Conservation (phyloP, 768 basidiomycete genomes). For the Boletus speciosus region DNA sequence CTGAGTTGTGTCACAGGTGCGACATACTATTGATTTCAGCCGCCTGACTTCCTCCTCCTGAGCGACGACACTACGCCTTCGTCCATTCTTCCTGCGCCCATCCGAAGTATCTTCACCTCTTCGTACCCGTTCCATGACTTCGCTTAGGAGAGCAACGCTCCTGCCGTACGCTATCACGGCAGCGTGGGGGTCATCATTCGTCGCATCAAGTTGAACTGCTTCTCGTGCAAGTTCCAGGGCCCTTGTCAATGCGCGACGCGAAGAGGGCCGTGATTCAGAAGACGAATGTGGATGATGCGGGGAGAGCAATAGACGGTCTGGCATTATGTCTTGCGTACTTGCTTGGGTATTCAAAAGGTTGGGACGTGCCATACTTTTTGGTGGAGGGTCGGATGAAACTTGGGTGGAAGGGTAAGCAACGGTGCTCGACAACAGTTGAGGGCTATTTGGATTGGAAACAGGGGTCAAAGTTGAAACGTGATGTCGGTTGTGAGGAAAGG, state of each 20-base stretch:
- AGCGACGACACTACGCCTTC: conserved; percentile 79
- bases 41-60: conserved; percentile 88
- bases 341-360: conserved; percentile 19
- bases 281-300: conserved; percentile 40
- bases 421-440: conserved; percentile 19
- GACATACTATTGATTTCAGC: conserved; percentile 84
- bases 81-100: conserved; percentile 52
- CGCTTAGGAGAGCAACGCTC: conserved; percentile 81
- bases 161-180: conserved; percentile 87
- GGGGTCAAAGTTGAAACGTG: conserved; percentile 27
- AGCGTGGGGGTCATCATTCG: conserved; percentile 83
- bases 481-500: conserved; percentile 55
- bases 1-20: conserved; percentile 8
- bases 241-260: conserved; percentile 78
- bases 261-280: conserved; percentile 60
- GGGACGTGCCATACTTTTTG: conserved; percentile 47
- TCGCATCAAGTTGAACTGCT: conserved; percentile 84
- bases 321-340: conserved; percentile 37
- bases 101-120: conserved; percentile 81
- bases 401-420: conserved; percentile 36
- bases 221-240: conserved; percentile 87
- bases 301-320: conserved; percentile 44
- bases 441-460: conserved; percentile 27
- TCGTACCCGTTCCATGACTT: conserved; percentile 90
- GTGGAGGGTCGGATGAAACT: conserved; percentile 56